Evolutionary conservation across 768 basidiomycete genomes (phyloP), one percentile per base, ranked within the genome.

Genomic region (Pleurotus cornucopiae): DNA sequence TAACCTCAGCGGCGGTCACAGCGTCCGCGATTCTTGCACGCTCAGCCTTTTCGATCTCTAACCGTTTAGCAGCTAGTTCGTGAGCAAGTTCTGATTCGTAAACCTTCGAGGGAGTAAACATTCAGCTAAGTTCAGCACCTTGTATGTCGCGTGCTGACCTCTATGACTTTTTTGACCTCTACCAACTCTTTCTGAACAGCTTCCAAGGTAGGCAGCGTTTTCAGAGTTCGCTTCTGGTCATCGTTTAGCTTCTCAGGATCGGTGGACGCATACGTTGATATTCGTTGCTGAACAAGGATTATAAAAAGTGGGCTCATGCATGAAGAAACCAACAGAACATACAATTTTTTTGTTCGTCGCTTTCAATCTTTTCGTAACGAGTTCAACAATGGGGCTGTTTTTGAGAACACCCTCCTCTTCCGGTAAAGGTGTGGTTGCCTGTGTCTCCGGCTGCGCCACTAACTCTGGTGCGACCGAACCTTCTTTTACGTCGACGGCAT

Each of bases 261-360:
- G 16, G 80, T 86, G 2, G 82, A 63, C 26, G 87, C 81, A 67
- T 96, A 94, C 9, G 75, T 71, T 46, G 84, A 75, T 76, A 91
- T 82, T 59, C 93, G 84, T 58, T 78, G 76, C 94, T 95, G 52
- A 16, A 49, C 2, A 34, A 34, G 3, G 9, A 23, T 18, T 45
- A 7, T 37, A 49, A 34, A 16, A 54, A 34, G 46, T 34, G 14
- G 16, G 40, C 16, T 11, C 34, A 26, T 5, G 37, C 11, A 25
- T 12, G 23, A n/a, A 18, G 18, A 7, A 56, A 53, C 48, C 57
- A 54, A 61, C 11, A 9, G 16, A 62, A 73, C 83, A 61, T 66
- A 91, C 92, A 60, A 94, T 89, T 73, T 94, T 95, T 77, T 94
- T 94, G 54, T 77, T 79, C 18, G 90, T 79, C 39, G 80, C 76